These are phyloP conservation scores for Debaryomycetaceae sp. DNA, from an alignment of 1,139 yeast genomes.

Conservation along the genomic window DNA sequence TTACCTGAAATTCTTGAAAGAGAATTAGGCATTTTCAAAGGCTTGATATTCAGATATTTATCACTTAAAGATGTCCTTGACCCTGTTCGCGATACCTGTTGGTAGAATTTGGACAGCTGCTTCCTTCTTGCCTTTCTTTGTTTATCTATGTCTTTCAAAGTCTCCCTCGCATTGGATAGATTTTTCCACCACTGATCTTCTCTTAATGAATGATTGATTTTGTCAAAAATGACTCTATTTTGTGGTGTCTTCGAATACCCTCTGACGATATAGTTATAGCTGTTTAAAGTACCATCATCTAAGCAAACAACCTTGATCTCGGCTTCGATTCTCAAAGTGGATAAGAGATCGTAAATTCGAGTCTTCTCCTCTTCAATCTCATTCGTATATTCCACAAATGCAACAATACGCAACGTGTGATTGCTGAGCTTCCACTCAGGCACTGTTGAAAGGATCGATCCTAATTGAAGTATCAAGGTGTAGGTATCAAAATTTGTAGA, in stretches of 20 bases:
- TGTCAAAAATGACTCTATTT: slow-evolving; percentile 25
- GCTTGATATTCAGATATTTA: slow-evolving; percentile 3
- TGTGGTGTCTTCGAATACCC: slow-evolving; percentile 44
- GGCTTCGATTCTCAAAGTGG: slow-evolving; percentile 80
- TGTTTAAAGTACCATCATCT: slow-evolving; percentile 52
- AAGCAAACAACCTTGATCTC: slow-evolving; percentile 69
- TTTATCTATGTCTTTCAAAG: slow-evolving; percentile 35
- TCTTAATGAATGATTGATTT: slow-evolving; percentile 29
- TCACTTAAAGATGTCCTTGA: slow-evolving; percentile 1
- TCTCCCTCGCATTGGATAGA: slow-evolving; percentile 52
- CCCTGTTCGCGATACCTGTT: slow-evolving; percentile 10
- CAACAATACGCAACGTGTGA: slow-evolving; percentile 73
- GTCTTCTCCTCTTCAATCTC: slow-evolving; percentile 70
- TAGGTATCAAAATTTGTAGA: slow-evolving; percentile 94
- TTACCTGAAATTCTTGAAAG: slow-evolving; percentile 4
- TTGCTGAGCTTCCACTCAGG: slow-evolving; percentile 80
- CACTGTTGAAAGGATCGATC: slow-evolving; percentile 88
- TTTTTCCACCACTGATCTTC: slow-evolving; percentile 66
- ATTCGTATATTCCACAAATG: slow-evolving; percentile 72
- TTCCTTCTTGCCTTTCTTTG: slow-evolving; percentile 13
- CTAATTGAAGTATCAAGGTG: slow-evolving; percentile 85
- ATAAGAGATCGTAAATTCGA: slow-evolving; percentile 60
- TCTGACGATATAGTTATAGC: slow-evolving; percentile 73
- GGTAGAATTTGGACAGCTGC: background rate
- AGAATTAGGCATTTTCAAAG: slow-evolving; percentile 9